A percentile compares a stretch with the other conserved stretches of the same genome.
Conservation (phyloP, 306 rosid species). For the Casuarina glauca region DNA sequence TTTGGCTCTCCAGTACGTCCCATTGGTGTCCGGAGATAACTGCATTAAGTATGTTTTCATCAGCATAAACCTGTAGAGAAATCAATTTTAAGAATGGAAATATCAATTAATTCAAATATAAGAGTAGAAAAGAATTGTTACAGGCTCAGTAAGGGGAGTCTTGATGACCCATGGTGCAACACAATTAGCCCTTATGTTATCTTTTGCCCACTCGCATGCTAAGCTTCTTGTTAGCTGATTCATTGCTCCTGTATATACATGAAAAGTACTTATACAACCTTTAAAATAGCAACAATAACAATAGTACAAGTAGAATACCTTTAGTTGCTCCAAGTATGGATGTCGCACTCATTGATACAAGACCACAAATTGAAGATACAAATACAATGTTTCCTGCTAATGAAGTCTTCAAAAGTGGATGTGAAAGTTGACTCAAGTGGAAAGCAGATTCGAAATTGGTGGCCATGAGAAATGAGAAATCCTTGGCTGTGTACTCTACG, state of each 20-base stretch:
- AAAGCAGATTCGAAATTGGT: slow-evolving; percentile 35
- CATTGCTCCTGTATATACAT: slow-evolving; percentile 45
- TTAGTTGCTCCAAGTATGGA: slow-evolving; percentile 38
- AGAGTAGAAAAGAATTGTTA: neutral
- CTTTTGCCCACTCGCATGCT: slow-evolving; percentile 69
- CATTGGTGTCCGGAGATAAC: slow-evolving; percentile 30
- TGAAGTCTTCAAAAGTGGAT: slow-evolving; percentile 40
- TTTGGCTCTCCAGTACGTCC: slow-evolving; percentile 42
- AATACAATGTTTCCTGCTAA: slow-evolving; percentile 34
- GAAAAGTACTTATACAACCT: neutral
- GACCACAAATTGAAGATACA: slow-evolving; percentile 22
- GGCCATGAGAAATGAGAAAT: slow-evolving; percentile 4
- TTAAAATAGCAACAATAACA: too few relatives aligned
- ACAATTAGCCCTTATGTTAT: slow-evolving; percentile 50
- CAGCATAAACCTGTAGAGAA: slow-evolving; percentile 8
- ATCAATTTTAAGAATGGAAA: neutral
- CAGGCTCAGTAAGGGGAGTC: slow-evolving; percentile 32
- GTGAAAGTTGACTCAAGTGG: slow-evolving; percentile 40
- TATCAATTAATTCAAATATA: neutral
- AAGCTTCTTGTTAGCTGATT: slow-evolving; percentile 43
- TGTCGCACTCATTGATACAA: neutral
- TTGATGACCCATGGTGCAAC: slow-evolving; percentile 50
- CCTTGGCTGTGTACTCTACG: slow-evolving; percentile 22
- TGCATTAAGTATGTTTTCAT: slow-evolving; percentile 3
- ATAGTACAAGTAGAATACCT: slow-evolving; percentile 19